phyloP scores from a whole-genome alignment of 1,139 yeast genomes.

The Protomyces inouyei region DNA sequence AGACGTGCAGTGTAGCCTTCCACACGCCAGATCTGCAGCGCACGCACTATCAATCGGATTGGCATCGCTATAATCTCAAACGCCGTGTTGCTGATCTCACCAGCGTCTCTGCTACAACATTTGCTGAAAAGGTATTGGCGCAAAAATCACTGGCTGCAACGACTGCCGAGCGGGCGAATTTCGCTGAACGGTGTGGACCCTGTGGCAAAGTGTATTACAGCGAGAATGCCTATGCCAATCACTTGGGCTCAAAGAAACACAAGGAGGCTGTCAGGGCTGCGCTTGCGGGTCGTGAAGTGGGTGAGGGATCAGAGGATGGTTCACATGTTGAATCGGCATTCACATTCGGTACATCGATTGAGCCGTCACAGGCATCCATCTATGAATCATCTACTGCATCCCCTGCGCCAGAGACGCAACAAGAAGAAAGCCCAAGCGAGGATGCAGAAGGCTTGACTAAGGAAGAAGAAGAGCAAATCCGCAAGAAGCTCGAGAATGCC shows the following conservation, averaged over 20 bases:
- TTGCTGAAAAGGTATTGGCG: constrained; percentile 66
- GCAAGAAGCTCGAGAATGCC: constrained; percentile 36
- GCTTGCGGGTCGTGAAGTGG: constrained; percentile 5
- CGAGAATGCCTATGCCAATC: constrained; percentile 35
- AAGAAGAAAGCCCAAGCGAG: not conserved
- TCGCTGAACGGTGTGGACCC: constrained; percentile 31
- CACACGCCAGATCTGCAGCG: constrained; percentile 76
- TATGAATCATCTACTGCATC: constrained; percentile 47
- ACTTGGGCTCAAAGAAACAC: constrained; percentile 33
- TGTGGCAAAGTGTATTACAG: constrained; percentile 34
- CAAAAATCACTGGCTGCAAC: constrained; percentile 43
- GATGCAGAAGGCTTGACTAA: constrained; percentile 27
- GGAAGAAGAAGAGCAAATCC: constrained; percentile 40
- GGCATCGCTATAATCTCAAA: constrained; percentile 91
- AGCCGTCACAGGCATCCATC: constrained; percentile 59
- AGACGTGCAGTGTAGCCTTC: constrained; percentile 78
- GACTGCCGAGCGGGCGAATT: constrained; percentile 37
- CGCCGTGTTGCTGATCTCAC: constrained; percentile 83
- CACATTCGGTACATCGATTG: constrained; percentile 55
- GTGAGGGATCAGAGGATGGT: constrained; percentile 32
- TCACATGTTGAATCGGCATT: constrained; percentile 38
- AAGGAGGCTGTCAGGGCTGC: constrained; percentile 25
- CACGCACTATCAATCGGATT: constrained; percentile 88
- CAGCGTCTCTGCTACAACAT: constrained; percentile 71
- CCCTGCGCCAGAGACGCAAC: not conserved